phyloP scores from a whole-genome alignment of 306 rosid species.

The Medicago arabica region DNA sequence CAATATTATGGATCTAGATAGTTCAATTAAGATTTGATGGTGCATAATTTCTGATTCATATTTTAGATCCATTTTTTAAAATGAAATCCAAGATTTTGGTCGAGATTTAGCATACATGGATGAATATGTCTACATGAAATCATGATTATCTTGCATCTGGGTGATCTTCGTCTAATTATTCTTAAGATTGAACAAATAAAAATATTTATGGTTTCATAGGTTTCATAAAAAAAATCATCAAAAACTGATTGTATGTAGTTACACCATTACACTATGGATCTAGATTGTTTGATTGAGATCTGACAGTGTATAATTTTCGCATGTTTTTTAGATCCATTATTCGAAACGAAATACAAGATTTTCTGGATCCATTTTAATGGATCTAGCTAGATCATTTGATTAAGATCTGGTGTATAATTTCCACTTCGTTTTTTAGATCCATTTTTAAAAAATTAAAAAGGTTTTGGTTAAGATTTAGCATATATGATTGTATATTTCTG shows the following conservation, averaged over 20 bases:
- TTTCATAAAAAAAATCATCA: neutral
- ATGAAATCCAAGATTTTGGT: neutral
- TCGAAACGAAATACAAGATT: neutral
- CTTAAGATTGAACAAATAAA: too few species aligned
- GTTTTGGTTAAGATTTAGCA: too few species aligned
- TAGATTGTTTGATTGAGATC: neutral
- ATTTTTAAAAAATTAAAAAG: too few species aligned
- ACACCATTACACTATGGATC: neutral
- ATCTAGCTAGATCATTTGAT: too few species aligned
- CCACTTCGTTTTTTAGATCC: too few species aligned
- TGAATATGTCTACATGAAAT: too few species aligned
- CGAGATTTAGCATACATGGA: too few species aligned
- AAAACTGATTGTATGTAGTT: neutral
- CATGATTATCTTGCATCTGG: too few species aligned
- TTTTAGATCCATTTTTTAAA: neutral
- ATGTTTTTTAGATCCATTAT: neutral
- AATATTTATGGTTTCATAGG: neutral
- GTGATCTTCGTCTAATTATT: too few species aligned
- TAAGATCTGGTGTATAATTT: too few species aligned
- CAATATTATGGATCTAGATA: neutral
- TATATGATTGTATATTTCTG: too few species aligned
- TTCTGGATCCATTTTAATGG: too few species aligned
- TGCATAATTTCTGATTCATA: neutral
- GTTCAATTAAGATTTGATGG: neutral
- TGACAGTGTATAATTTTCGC: neutral